These are phyloP conservation scores for Hysterangium stoloniferum DNA, from an alignment of 768 basidiomycete genomes.

Conservation along the genomic window DNA sequence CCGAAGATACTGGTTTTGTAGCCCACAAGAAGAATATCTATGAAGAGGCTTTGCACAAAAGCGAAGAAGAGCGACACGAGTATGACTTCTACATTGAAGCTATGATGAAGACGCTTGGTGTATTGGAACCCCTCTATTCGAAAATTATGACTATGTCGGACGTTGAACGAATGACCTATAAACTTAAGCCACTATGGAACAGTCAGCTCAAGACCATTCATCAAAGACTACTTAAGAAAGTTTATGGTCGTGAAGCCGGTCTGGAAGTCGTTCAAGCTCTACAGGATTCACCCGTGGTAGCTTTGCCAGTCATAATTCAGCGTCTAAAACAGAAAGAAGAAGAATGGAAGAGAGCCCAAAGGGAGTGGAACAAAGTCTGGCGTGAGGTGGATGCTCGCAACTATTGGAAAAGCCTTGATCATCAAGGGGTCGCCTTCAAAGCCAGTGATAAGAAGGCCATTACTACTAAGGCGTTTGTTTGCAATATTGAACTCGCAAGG, in stretches of 20 bases:
- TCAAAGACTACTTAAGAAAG: conserved; percentile 91
- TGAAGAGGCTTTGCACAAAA: conserved; percentile 93
- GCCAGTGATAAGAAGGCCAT: conserved; percentile 80
- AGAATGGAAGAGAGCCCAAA: conserved; percentile 95
- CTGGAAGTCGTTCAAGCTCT: conserved; percentile 77
- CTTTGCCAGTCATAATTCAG: conserved; percentile 83
- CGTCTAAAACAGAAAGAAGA: conserved; percentile 95
- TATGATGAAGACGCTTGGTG: conserved; percentile 79
- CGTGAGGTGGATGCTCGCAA: conserved; percentile 92
- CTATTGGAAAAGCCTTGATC: conserved; percentile 88
- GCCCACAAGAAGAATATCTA: conserved; percentile 92
- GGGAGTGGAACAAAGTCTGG: conserved; percentile 99
- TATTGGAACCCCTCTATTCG: conserved; percentile 86
- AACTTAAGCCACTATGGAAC: conserved; percentile 82
- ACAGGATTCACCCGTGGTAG: conserved; percentile 85
- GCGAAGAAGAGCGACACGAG: conserved; percentile 97
- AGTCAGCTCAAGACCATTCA: conserved; percentile 87
- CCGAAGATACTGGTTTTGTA: conserved; percentile 87
- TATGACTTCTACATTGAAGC: conserved; percentile 99
- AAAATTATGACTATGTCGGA: conserved; percentile 72
- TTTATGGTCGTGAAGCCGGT: conserved; percentile 85
- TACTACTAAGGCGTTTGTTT: conserved; percentile 67
- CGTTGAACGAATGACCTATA: conserved; percentile 76
- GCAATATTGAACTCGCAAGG: conserved; percentile 76
- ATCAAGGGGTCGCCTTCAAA: conserved; percentile 89